Conservation (phyloP, 2,329 filamentous ascomycete species). For the Talaromyces atroroseus region DNA sequence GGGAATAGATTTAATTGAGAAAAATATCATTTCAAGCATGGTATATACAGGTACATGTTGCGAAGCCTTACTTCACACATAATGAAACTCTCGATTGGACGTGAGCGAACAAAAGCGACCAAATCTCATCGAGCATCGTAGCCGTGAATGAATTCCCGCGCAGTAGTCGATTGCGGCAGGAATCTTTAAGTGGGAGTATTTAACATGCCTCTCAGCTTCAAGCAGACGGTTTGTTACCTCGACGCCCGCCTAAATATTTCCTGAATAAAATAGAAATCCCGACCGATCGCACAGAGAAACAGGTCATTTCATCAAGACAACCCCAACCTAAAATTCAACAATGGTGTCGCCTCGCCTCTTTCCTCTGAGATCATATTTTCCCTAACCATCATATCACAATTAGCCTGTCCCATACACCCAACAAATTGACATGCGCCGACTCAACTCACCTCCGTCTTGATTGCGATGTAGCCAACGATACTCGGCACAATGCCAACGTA, state of each 20-base stretch:
- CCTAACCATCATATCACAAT: slow-evolving; percentile 49
- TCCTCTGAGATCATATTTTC: slow-evolving; percentile 75
- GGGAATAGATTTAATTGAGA: background rate
- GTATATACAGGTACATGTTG: slow-evolving; percentile 8
- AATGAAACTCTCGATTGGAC: background rate
- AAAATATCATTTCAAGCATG: background rate
- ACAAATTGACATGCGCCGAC: background rate
- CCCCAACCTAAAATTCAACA: slow-evolving; percentile 62
- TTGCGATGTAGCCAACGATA: slow-evolving; percentile 65
- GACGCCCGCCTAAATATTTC: background rate
- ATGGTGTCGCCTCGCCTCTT: slow-evolving; percentile 87
- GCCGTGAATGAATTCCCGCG: too few relatives aligned
- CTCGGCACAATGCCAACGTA: slow-evolving; percentile 70
- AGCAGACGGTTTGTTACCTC: background rate
- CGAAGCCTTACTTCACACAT: background rate
- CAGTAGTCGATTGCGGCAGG: background rate
- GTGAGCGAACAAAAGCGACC: slow-evolving; percentile 5
- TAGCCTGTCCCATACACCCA: slow-evolving; percentile 2
- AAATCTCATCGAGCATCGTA: background rate
- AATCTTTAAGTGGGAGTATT: too few relatives aligned
- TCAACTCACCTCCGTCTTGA: slow-evolving; percentile 74
- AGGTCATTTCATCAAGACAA: too few relatives aligned
- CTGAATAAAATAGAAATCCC: background rate
- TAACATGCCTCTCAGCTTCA: too few relatives aligned
- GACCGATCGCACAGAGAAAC: background rate